Evolutionary conservation across 257 asterid genomes (phyloP).

Genomic region (Ballota nigra): DNA sequence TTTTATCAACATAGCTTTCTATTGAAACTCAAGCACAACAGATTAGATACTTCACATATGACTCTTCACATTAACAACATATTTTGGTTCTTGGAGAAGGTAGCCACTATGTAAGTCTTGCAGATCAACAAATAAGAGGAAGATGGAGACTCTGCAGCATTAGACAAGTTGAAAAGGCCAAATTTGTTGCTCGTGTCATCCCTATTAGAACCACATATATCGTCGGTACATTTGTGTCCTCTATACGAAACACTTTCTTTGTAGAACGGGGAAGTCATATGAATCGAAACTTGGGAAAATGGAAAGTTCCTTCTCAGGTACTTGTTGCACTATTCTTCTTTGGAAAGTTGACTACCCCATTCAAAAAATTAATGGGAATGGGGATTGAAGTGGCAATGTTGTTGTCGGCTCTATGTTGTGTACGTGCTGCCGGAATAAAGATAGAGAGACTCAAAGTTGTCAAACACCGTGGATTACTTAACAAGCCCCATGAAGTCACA

Average conservation of each 20-base stretch:
- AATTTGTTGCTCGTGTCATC: slow-evolving; percentile 11
- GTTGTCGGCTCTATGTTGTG: slow-evolving; percentile 43
- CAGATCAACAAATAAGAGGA: too few relatives aligned
- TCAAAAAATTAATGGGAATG: too few relatives aligned
- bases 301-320: slow-evolving; percentile 23
- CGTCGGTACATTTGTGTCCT: slow-evolving; percentile 36
- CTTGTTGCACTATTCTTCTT: slow-evolving; percentile 6
- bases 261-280: slow-evolving; percentile 44
- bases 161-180: slow-evolving; percentile 20
- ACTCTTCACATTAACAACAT: too few relatives aligned
- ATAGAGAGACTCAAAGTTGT: slow-evolving; percentile 34
- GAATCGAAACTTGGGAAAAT: slow-evolving; percentile 25
- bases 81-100: too few relatives aligned
- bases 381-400: slow-evolving; percentile 39
- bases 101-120: too few relatives aligned
- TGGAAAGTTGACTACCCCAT: not conserved
- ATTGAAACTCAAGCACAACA: too few relatives aligned
- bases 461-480: not conserved
- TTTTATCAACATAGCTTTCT: too few relatives aligned
- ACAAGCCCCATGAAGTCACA: slow-evolving; percentile 29
- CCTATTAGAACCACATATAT: slow-evolving; percentile 35
- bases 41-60: too few relatives aligned
- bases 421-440: slow-evolving; percentile 48
- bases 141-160: too few relatives aligned
- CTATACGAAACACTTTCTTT: slow-evolving; percentile 50